These are phyloP conservation scores for Pseudogymnoascus sp. DNA, from an alignment of 2,329 filamentous ascomycete genomes.

Conservation along the genomic window DNA sequence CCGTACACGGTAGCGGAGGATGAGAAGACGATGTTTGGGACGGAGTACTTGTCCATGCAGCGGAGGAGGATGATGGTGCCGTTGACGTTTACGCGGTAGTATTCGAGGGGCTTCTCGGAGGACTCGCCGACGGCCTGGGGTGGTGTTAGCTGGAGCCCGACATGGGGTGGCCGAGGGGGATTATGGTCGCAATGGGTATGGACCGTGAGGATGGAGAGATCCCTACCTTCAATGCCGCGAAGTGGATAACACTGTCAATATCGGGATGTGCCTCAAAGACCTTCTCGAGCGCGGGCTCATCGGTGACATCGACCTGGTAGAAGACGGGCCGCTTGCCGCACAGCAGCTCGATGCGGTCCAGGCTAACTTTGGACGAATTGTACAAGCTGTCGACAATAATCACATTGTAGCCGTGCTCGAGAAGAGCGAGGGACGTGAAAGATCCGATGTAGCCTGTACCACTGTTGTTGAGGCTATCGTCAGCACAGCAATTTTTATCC, in stretches of 20 bases:
- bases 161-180: too few species aligned
- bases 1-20: conserved; percentile 97
- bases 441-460: conserved; percentile 99
- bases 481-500: conserved; percentile 17
- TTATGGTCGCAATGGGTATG: neutral
- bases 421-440: conserved; percentile 86
- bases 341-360: conserved; percentile 94
- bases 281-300: conserved; percentile 74
- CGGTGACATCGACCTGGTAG: conserved; percentile 79
- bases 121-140: conserved; percentile 91
- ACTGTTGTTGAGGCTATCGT: conserved; percentile 44
- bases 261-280: conserved; percentile 84
- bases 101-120: conserved; percentile 86
- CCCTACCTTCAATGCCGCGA: conserved; percentile 86
- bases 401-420: conserved; percentile 92
- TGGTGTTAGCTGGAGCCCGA: conserved; percentile 10
- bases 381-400: conserved; percentile 94
- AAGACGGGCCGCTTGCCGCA: conserved; percentile 81
- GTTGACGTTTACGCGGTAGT: conserved; percentile 94
- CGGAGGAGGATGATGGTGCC: conserved; percentile 82
- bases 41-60: conserved; percentile 82
- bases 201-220: conserved; percentile 9
- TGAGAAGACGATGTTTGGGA: conserved; percentile 96
- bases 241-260: conserved; percentile 98
- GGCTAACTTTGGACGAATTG: conserved; percentile 86